phyloP scores from a whole-genome alignment of 1,139 yeast genomes.

The Pichia sp. region DNA sequence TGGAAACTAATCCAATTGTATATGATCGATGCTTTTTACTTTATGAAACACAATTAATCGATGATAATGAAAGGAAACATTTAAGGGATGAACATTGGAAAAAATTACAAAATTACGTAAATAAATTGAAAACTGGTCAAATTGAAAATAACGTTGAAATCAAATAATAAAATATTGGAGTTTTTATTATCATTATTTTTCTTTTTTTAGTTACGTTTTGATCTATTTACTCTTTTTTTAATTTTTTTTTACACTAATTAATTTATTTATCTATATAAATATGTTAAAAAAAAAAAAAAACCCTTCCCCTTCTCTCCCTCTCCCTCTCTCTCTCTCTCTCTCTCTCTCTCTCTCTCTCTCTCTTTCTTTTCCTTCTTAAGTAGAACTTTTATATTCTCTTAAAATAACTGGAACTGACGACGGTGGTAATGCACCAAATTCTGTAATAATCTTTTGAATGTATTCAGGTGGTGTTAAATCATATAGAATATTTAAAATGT shows the following conservation, averaged over 20 bases:
- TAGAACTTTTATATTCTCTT: slow-evolving; percentile 73
- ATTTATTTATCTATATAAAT: too few relatives aligned
- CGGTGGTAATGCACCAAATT: slow-evolving; percentile 93
- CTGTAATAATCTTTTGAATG: slow-evolving; percentile 91
- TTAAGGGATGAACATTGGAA: slow-evolving; percentile 73
- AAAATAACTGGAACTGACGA: slow-evolving; percentile 94
- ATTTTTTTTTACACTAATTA: too few relatives aligned
- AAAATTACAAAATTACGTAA: slow-evolving; percentile 58
- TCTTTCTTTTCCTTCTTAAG: slow-evolving; percentile 10
- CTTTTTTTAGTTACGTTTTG: not conserved
- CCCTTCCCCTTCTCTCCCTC: too few relatives aligned
- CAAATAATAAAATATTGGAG: too few relatives aligned
- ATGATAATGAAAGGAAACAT: slow-evolving; percentile 52
- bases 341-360: not conserved
- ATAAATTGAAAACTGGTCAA: slow-evolving; percentile 30
- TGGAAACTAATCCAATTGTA: slow-evolving; percentile 87
- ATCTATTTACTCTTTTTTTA: too few relatives aligned
- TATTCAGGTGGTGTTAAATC: slow-evolving; percentile 94
- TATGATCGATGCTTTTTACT: slow-evolving; percentile 88
- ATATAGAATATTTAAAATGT: slow-evolving; percentile 78
- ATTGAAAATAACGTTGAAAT: slow-evolving; percentile 23
- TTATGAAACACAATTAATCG: slow-evolving; percentile 70
- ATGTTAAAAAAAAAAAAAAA: too few relatives aligned
- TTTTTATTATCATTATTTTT: too few relatives aligned
- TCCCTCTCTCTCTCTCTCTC: too few relatives aligned